Evolutionary conservation across 805 yeast genomes (phyloP), one percentile per base, ranked within the genome.

Genomic region (Ogataea polymorpha): DNA sequence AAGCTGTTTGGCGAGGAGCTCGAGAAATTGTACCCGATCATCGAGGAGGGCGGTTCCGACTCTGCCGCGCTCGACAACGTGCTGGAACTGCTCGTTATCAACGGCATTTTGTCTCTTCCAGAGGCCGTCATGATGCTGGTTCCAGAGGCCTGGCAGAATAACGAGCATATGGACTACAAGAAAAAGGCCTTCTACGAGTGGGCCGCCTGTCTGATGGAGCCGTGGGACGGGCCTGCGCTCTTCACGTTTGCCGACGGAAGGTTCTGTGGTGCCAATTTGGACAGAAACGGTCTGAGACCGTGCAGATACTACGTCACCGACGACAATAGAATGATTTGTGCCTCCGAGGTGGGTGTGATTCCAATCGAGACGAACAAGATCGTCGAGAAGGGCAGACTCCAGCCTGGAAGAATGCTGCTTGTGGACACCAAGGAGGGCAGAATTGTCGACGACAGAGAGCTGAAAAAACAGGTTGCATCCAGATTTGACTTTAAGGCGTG

Each of bases 181-280:
- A 86, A 90, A 70, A 80, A 77, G 56, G 97, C 98, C 1, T 91
- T 95, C 67, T 91, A 91, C 69, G 97, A 93, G 65, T 91, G 98
- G 98, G 98, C 97, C 35, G 96, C 98, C 10, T 89, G 97, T 68
- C 70, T 91, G 51, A 93, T 93, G 96, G 99, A 91, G 70, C 98
- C 98, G 7, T 91, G 99, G 99, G 99, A 91, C 68, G 99, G 99
- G 51, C 99, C 99, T 14, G 98, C 98, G 25, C 71, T 93, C 53
- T 86, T 91, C 71, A 89, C 96, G 23, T 93, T 91, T 65, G 91
- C 97, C 26, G 98, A 91, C 66, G 97, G 96, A 54, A 78, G 98
- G 56, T 91, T 87, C 75, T 88, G 96, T 69, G 99, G 99, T 72
- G 99, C 99, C 36, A 90, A 90, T 65, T 76, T 93, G 52, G 99